Conservation (phyloP, 140 eudicot species). For the Oenanthe javanica region DNA sequence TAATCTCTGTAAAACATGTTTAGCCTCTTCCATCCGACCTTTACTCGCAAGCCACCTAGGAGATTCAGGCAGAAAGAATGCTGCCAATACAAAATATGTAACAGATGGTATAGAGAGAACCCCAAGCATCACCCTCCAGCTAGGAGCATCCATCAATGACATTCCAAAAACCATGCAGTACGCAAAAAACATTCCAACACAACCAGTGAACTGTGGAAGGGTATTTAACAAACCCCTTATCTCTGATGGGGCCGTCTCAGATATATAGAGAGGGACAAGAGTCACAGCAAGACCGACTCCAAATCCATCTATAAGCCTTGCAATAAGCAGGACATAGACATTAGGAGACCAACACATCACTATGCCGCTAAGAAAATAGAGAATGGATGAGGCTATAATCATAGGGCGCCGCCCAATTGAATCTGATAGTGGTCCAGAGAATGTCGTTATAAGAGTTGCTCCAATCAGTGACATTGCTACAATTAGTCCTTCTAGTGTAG, state of each 20-base stretch:
- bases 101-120: constrained; percentile 82
- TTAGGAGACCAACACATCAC: constrained; percentile 97
- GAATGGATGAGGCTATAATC: constrained; percentile 71
- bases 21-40: constrained; percentile 91
- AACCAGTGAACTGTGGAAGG: constrained; percentile 90
- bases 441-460: constrained; percentile 85
- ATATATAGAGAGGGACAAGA: constrained; percentile 83
- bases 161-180: constrained; percentile 86
- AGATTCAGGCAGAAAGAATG: constrained; percentile 83
- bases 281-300: constrained; percentile 96
- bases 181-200: constrained; percentile 80
- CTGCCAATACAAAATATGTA: constrained; percentile 42
- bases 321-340: constrained; percentile 70
- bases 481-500: constrained; percentile 87
- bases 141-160: constrained; percentile 57
- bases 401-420: constrained; percentile 81
- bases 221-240: constrained; percentile 82
- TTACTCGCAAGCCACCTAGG: constrained; percentile 98
- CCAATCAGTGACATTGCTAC: constrained; percentile 94
- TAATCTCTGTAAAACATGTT: constrained; percentile 52
- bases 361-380: constrained; percentile 69
- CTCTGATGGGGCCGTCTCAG: constrained; percentile 97
- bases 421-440: constrained; percentile 82
- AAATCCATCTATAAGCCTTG: constrained; percentile 89
- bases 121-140: constrained; percentile 96